Conservation (phyloP, 164 flowering plant genomes). For the Magnolia kwangsiensis region DNA sequence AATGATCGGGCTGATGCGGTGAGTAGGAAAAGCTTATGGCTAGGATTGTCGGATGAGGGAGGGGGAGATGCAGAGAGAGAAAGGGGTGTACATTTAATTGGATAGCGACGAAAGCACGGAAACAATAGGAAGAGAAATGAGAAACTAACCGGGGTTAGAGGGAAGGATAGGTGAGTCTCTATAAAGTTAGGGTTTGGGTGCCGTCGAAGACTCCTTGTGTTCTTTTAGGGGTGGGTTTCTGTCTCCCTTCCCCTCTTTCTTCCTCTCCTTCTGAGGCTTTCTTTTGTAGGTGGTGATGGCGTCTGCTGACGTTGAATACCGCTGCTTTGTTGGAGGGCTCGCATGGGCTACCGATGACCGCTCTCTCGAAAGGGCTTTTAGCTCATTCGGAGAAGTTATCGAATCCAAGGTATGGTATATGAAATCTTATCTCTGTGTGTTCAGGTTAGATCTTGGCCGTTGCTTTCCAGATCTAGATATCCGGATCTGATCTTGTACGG, state of each 20-base stretch:
- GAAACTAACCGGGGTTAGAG: slow-evolving; percentile 18
- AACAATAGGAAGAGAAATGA: no score
- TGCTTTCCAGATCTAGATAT: slow-evolving; percentile 5
- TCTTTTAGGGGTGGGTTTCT: slow-evolving; percentile 7
- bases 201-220: background rate
- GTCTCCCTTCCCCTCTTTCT: slow-evolving; percentile 3
- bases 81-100: no score
- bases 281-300: slow-evolving; percentile 7
- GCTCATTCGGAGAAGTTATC: slow-evolving; percentile 22
- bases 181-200: slow-evolving; percentile 10
- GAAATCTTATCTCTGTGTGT: background rate
- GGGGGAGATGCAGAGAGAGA: no score
- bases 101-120: no score
- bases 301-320: slow-evolving; percentile 24
- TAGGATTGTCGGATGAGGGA: no score
- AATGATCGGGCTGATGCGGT: no score
- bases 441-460: slow-evolving; percentile 12
- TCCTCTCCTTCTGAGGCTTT: background rate
- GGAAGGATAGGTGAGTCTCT: background rate
- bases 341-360: slow-evolving; percentile 31
- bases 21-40: no score
- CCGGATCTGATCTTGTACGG: background rate
- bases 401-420: slow-evolving; percentile 30
- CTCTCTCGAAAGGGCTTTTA: slow-evolving; percentile 24
- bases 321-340: slow-evolving; percentile 32